Conservation (phyloP, 2,329 filamentous ascomycete genomes). For the Hypocreales sp. region DNA sequence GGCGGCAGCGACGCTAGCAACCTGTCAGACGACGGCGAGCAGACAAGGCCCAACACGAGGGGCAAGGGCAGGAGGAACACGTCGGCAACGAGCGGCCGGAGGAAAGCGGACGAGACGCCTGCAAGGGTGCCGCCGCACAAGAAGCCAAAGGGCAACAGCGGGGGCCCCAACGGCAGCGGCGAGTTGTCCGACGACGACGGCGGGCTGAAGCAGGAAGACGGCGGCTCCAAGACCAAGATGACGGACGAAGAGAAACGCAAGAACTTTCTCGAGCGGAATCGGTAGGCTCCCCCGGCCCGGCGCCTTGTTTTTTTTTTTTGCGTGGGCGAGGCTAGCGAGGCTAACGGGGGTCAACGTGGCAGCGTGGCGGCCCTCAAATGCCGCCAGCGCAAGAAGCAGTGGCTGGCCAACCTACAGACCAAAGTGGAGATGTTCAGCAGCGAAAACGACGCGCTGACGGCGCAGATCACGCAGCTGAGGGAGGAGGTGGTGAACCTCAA, state of each 20-base stretch:
- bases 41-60: slow-evolving; percentile 47
- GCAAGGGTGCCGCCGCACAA: slow-evolving; percentile 51
- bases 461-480: slow-evolving; percentile 68
- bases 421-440: slow-evolving; percentile 88
- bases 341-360: too few relatives aligned
- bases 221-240: slow-evolving; percentile 62
- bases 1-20: slow-evolving; percentile 55
- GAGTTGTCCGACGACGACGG: slow-evolving; percentile 35
- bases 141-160: slow-evolving; percentile 42
- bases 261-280: slow-evolving; percentile 92
- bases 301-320: too few relatives aligned
- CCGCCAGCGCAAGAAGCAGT: slow-evolving; percentile 96
- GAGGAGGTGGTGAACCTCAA: slow-evolving; percentile 94
- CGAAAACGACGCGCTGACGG: slow-evolving; percentile 78
- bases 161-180: slow-evolving; percentile 11
- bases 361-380: slow-evolving; percentile 95
- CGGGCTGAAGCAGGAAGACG: slow-evolving; percentile 38
- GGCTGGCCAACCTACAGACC: slow-evolving; percentile 83
- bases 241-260: slow-evolving; percentile 97
- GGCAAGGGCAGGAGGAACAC: slow-evolving; percentile 55
- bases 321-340: too few relatives aligned
- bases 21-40: slow-evolving; percentile 57
- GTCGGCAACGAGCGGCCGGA: slow-evolving; percentile 45
- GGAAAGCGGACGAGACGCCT: slow-evolving; percentile 58
- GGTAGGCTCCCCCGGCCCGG: too few relatives aligned